Conservation (phyloP, 106 monocot genomes). For the Dendrobium officinale region DNA sequence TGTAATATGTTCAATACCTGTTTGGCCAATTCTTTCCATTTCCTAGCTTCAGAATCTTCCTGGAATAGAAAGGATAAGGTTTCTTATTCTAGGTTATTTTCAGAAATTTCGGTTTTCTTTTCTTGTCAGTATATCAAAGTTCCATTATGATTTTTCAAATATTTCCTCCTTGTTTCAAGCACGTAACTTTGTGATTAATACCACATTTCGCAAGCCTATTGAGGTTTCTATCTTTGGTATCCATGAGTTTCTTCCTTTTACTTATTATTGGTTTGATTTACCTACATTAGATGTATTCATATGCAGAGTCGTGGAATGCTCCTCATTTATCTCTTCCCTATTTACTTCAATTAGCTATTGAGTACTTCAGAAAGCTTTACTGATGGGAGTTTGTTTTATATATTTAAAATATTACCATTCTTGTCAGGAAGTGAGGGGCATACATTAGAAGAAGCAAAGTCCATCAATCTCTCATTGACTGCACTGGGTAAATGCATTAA, state of each 20-base stretch:
- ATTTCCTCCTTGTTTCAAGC: background rate
- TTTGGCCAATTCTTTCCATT: background rate
- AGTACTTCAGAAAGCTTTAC: background rate
- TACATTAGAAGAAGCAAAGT: constrained; percentile 96
- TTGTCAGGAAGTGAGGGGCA: constrained; percentile 91
- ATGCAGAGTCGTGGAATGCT: background rate
- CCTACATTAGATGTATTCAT: background rate
- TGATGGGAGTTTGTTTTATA: background rate
- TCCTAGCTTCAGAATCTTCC: background rate
- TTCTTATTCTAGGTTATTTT: background rate
- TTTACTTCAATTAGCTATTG: background rate
- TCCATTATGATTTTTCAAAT: background rate
- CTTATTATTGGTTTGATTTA: constrained; percentile 3
- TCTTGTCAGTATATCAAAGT: background rate
- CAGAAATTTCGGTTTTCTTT: background rate
- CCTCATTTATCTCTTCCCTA: background rate
- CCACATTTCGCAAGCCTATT: background rate
- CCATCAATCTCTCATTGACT: constrained; percentile 91
- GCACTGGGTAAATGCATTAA: constrained; percentile 97
- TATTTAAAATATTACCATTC: constrained; percentile 6
- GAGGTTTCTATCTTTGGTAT: background rate
- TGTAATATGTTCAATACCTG: background rate
- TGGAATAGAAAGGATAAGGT: background rate
- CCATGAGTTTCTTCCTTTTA: background rate
- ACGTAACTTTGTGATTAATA: background rate